Percentiles rank a stretch among this genome's conserved stretches.
phyloP scores from a whole-genome alignment of 2,329 filamentous ascomycete species.

The Bipolaris gigantea region DNA sequence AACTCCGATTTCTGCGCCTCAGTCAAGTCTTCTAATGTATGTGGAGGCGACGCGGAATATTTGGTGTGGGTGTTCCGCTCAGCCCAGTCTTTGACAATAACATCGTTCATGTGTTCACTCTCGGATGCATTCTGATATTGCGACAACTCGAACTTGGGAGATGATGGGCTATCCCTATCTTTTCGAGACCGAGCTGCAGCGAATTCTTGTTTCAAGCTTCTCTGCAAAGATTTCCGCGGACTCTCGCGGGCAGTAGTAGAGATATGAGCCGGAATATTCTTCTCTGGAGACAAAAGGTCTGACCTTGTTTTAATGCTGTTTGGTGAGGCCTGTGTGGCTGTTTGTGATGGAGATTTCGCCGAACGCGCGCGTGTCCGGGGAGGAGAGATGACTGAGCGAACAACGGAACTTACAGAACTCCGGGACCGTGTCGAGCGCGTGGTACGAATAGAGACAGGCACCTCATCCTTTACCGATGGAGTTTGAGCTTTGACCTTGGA shows the following conservation, averaged over 20 bases:
- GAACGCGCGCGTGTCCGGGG: slow-evolving; percentile 20
- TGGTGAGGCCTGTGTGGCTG: slow-evolving; percentile 25
- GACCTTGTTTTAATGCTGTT: slow-evolving; percentile 37
- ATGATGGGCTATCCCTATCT: slow-evolving; percentile 16
- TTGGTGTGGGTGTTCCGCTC: slow-evolving; percentile 33
- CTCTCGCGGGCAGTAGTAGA: slow-evolving; percentile 5
- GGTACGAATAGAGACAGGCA: slow-evolving; percentile 9
- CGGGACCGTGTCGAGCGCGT: slow-evolving; percentile 26
- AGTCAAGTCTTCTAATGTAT: slow-evolving; percentile 25
- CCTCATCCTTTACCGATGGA: slow-evolving; percentile 25
- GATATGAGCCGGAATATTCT: slow-evolving; percentile 1
- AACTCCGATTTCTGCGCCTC: slow-evolving; percentile 1
- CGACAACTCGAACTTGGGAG: slow-evolving; percentile 24
- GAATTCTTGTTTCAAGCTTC: slow-evolving; percentile 13
- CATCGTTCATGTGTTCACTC: slow-evolving; percentile 28
- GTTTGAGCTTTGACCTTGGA: slow-evolving; percentile 34
- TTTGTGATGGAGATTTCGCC: slow-evolving; percentile 23
- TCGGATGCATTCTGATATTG: slow-evolving; percentile 29
- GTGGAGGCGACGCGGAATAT: slow-evolving; percentile 31
- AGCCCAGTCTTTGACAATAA: slow-evolving; percentile 37
- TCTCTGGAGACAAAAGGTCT: slow-evolving; percentile 26
- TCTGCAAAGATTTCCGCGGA: slow-evolving; percentile 18
- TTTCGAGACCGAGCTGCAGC: slow-evolving; percentile 10
- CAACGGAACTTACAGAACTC: slow-evolving; percentile 19
- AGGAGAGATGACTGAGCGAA: slow-evolving; percentile 23